Conservation (phyloP, 2,329 filamentous ascomycete genomes). For the Drechslerella dactyloides region DNA sequence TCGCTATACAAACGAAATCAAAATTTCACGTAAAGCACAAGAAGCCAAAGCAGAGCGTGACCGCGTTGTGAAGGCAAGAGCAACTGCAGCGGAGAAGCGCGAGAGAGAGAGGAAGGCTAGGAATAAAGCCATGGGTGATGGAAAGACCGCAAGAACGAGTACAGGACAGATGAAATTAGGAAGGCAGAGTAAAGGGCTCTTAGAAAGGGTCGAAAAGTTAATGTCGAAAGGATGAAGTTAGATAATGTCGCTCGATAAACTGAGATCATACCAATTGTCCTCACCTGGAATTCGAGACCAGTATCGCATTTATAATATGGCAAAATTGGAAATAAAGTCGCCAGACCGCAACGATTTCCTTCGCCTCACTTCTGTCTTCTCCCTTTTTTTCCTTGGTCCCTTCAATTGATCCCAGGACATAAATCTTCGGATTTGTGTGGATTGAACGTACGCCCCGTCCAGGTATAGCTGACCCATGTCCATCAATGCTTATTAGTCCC, state of each 20-base stretch:
- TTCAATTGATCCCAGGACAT: no score
- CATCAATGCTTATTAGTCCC: no score
- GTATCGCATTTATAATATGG: no score
- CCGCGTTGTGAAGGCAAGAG: conserved; percentile 66
- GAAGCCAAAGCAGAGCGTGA: conserved; percentile 69
- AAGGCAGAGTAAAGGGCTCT: conserved; percentile 75
- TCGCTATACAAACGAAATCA: conserved; percentile 58
- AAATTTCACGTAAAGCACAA: conserved; percentile 37
- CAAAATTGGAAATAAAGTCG: no score
- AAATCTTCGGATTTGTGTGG: no score
- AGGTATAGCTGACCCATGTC: no score
- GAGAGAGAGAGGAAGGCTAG: conserved; percentile 69
- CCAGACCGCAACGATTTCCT: neutral
- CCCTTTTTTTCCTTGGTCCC: no score
- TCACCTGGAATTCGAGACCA: no score
- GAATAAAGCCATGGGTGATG: conserved; percentile 66
- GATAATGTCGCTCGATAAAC: neutral
- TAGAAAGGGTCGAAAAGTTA: conserved; percentile 78
- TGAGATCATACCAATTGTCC: no score
- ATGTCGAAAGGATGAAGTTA: conserved; percentile 61
- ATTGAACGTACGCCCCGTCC: no score
- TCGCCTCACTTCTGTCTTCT: neutral
- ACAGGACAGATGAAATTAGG: conserved; percentile 81
- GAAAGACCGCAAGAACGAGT: conserved; percentile 65
- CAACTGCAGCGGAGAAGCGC: conserved; percentile 70